Conservation (phyloP, 495 filamentous ascomycete species). For the Hypoxylon lienhwacheense region DNA sequence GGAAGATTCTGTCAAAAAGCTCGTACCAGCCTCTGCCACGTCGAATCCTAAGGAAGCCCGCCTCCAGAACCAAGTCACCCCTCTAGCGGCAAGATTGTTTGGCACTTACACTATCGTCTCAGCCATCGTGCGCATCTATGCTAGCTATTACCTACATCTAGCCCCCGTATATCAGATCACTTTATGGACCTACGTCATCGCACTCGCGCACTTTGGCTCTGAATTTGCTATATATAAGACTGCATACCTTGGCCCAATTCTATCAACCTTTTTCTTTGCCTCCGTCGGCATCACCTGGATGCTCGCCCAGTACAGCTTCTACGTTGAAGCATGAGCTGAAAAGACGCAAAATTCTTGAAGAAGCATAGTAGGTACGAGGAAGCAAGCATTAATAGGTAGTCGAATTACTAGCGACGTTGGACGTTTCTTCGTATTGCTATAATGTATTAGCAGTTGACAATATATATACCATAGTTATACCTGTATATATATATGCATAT, state of each 20-base stretch:
- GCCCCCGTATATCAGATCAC: constrained; percentile 74
- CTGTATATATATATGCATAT: not conserved
- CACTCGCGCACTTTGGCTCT: constrained; percentile 74
- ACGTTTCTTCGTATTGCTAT: too few species aligned
- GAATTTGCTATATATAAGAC: constrained; percentile 80
- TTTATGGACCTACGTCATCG: constrained; percentile 77
- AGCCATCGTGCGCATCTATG: constrained; percentile 75
- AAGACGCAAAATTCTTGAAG: not conserved
- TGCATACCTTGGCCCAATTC: constrained; percentile 67
- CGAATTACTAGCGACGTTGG: not conserved
- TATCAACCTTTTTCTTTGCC: constrained; percentile 73
- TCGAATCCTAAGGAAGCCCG: constrained; percentile 50
- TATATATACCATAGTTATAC: too few species aligned
- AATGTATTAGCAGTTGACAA: too few species aligned
- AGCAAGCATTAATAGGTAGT: not conserved
- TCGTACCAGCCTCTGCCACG: constrained; percentile 48
- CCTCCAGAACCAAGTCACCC: constrained; percentile 60
- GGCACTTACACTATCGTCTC: constrained; percentile 88
- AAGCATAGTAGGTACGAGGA: not conserved
- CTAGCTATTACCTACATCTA: constrained; percentile 79
- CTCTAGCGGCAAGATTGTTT: constrained; percentile 79
- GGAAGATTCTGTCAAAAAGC: constrained; percentile 47
- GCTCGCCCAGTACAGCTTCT: constrained; percentile 66
- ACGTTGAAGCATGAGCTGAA: constrained; percentile 49
- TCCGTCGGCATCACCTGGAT: constrained; percentile 78